Percentiles rank a stretch among this genome's conserved stretches.
Evolutionary conservation across 176 grass and related monocot genomes (phyloP).

Genomic region (Paspalum vaginatum): DNA sequence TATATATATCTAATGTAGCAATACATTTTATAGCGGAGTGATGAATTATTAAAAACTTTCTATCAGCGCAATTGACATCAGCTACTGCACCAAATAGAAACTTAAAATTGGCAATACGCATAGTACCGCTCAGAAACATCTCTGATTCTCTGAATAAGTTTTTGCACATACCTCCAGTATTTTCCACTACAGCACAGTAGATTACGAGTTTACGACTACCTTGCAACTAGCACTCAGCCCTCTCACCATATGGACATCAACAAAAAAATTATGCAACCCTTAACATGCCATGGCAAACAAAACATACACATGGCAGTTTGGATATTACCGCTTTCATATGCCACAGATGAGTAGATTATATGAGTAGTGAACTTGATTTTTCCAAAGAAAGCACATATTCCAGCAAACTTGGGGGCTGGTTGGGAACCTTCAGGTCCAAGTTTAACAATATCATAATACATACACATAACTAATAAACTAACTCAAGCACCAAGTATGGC

Average conservation of each 20-base stretch:
- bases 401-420: not conserved
- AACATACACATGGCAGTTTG: not conserved
- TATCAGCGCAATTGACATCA: not conserved
- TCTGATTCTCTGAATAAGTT: constrained; percentile 3
- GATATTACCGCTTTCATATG: constrained; percentile 3
- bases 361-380: not conserved
- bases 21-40: not conserved
- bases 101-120: not conserved
- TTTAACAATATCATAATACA: not conserved
- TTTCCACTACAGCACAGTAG: not conserved
- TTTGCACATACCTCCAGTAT: not conserved
- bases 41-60: not conserved
- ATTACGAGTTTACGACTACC: not conserved
- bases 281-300: not conserved
- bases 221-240: not conserved
- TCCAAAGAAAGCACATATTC: not conserved
- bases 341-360: not conserved
- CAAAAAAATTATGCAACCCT: not conserved
- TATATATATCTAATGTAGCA: not conserved
- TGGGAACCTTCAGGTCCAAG: constrained; percentile 9
- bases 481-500: not conserved
- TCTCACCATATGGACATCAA: not conserved
- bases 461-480: constrained; percentile 12
- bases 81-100: not conserved
- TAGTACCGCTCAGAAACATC: constrained; percentile 18